phyloP scores from a whole-genome alignment of 2,329 filamentous ascomycete species.

The Trichophyton mentagrophytes region DNA sequence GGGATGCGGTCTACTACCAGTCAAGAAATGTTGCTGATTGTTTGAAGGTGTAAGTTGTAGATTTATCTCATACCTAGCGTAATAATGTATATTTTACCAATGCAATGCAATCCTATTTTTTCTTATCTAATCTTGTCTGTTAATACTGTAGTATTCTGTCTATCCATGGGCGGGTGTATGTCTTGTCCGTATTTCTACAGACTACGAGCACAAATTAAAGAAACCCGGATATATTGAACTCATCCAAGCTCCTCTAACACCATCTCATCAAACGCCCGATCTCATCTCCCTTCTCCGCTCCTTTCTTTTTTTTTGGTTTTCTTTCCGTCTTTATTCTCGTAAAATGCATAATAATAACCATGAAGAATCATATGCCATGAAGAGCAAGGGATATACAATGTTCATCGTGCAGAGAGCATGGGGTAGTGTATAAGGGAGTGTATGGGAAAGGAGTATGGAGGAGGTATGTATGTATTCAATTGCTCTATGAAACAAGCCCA shows the following conservation, averaged over 20 bases:
- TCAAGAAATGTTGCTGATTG: background rate
- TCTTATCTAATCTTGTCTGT: no score
- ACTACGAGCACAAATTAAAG: background rate
- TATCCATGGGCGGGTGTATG: no score
- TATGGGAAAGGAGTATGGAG: background rate
- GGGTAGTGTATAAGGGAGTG: background rate
- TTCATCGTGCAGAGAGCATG: background rate
- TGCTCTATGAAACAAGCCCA: background rate
- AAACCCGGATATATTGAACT: background rate
- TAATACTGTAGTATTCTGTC: no score
- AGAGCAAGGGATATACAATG: background rate
- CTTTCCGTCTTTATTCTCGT: background rate
- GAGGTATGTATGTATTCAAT: background rate
- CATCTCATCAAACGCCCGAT: background rate
- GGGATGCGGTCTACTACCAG: background rate
- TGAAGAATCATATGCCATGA: background rate
- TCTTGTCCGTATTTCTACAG: no score
- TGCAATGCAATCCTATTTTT: no score
- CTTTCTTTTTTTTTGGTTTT: background rate
- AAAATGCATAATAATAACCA: background rate
- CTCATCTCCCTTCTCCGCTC: background rate
- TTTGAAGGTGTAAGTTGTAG: background rate
- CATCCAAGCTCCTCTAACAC: background rate
- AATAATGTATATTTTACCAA: no score
- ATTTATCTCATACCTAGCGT: no score